These are phyloP conservation scores for Ceratobasidium sp. DNA, from an alignment of 1,284 basidiomycete species.

Conservation along the genomic window DNA sequence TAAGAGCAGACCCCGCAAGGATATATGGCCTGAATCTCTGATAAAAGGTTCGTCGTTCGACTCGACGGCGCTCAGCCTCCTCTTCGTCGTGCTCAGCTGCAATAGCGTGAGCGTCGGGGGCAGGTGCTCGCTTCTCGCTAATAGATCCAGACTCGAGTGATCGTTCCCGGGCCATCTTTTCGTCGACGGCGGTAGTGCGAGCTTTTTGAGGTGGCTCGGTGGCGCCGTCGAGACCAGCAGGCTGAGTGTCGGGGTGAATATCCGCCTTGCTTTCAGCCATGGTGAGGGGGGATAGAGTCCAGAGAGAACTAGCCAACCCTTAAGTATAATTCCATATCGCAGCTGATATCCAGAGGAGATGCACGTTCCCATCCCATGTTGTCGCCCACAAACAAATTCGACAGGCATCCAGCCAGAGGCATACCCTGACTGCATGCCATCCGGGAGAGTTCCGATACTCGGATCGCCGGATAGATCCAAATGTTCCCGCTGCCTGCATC, in stretches of 20 bases:
- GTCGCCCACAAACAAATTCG: too few species aligned
- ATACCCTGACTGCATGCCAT: not conserved
- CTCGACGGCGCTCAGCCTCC: conserved; percentile 25
- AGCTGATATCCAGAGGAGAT: conserved; percentile 1
- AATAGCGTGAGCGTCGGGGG: conserved; percentile 7
- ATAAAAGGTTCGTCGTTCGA: conserved; percentile 44
- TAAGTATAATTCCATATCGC: conserved; percentile 21
- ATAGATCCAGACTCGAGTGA: conserved; percentile 31
- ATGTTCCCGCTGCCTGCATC: not conserved
- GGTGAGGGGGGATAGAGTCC: not conserved
- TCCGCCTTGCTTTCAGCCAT: conserved; percentile 7
- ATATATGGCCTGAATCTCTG: conserved; percentile 60
- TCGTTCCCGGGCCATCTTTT: conserved; percentile 31
- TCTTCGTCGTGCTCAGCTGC: conserved; percentile 12
- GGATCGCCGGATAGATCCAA: not conserved
- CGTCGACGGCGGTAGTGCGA: not conserved
- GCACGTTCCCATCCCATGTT: not conserved
- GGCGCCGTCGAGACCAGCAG: not conserved
- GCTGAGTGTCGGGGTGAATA: conserved; percentile 1
- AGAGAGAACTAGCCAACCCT: not conserved
- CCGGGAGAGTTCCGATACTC: not conserved
- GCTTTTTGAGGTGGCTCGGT: not conserved
- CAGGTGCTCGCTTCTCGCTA: conserved; percentile 17
- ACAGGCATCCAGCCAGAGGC: too few species aligned
- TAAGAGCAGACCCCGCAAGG: conserved; percentile 65